Base-by-base conservation (phyloP, 352 stramenopile species). In the Pythium scleroteichum region DNA sequence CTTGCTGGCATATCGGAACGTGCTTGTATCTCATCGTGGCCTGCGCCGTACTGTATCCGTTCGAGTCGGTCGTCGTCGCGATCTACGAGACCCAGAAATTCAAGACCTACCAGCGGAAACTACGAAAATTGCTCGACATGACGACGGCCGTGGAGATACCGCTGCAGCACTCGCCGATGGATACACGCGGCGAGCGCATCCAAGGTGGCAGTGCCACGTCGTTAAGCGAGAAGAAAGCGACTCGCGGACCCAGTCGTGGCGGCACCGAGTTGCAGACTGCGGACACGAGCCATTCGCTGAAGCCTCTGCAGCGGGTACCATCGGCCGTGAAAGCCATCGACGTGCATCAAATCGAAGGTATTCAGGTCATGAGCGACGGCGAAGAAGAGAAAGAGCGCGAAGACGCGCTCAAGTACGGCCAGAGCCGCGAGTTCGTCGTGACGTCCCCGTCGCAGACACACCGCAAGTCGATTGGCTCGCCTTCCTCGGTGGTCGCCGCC, bases 1-100 rank as follows among this genome's bases (percentile, higher is more conserved):
- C 64, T 44, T 94, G 84, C 58, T 94, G 84, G 84, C 69, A 79
- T 24, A 82, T 94, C n/a, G 79, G 80, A 14, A 40, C 71, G 4
- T 85, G 75, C 42, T 49, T 88, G 13, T 94, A 90, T 49, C 65
- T 90, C 1, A 26, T 82, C 12, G 63, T 92, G 19, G 66, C 59
- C n/a, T 66, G 57, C 8, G 76, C 75, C 1, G 64, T 90, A 3
- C 46, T 89, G 27, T 90, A 92, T 50, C 73, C 79, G 10, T 41
- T 85, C 27, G 65, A 90, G 9, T 78, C 78, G 1, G 73, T 92
- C n/a, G 52, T 88, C 3, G 73, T 92, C 32, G 77, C 84, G 40
- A 75, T 67, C 6, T 73, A 85, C 40, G 73, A 81, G 47, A 77
- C 70, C 40, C 66, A 82, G 55, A 94, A 94, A 38, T 91, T 88